Percentiles rank a stretch among this genome's conserved stretches.
phyloP scores from a whole-genome alignment of 1,139 yeast genomes.

The Diutina sp. region DNA sequence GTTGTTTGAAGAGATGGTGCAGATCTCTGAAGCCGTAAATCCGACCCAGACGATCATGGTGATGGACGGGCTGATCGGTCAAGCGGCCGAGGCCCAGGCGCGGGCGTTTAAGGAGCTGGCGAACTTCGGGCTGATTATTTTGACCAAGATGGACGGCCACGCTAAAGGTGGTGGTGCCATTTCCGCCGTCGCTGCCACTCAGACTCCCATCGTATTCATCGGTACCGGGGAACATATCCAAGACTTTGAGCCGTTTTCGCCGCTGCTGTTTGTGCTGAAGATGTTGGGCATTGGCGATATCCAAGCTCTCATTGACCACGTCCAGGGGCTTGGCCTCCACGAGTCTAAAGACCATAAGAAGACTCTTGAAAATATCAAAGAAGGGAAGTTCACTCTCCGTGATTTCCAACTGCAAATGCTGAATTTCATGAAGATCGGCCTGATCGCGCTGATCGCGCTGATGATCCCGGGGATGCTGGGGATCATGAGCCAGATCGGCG shows the following conservation, averaged over 20 bases:
- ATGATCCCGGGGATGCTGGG: conserved; percentile 93
- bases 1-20: conserved; percentile 88
- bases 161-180: conserved; percentile 99
- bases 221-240: conserved; percentile 98
- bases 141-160: conserved; percentile 97
- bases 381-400: conserved; percentile 84
- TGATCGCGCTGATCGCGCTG: conserved; percentile 80
- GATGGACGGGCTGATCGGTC: conserved; percentile 94
- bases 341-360: conserved; percentile 58
- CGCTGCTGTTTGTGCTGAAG: conserved; percentile 79
- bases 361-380: conserved; percentile 84
- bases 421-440: conserved; percentile 93
- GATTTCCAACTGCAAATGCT: conserved; percentile 95
- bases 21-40: conserved; percentile 71
- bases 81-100: conserved; percentile 94
- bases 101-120: conserved; percentile 88
- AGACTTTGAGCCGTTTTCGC: conserved; percentile 86
- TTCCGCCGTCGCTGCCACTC: conserved; percentile 94
- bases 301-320: conserved; percentile 89
- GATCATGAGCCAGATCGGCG: conserved; percentile 78
- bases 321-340: conserved; percentile 77
- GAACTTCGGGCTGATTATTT: conserved; percentile 86
- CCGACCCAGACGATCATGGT: conserved; percentile 98
- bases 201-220: conserved; percentile 90
- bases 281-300: conserved; percentile 92